Percentiles rank a stretch among this genome's conserved stretches.
Conservation (phyloP, 2,329 filamentous ascomycete species). For the Blumeriella jaapii region DNA sequence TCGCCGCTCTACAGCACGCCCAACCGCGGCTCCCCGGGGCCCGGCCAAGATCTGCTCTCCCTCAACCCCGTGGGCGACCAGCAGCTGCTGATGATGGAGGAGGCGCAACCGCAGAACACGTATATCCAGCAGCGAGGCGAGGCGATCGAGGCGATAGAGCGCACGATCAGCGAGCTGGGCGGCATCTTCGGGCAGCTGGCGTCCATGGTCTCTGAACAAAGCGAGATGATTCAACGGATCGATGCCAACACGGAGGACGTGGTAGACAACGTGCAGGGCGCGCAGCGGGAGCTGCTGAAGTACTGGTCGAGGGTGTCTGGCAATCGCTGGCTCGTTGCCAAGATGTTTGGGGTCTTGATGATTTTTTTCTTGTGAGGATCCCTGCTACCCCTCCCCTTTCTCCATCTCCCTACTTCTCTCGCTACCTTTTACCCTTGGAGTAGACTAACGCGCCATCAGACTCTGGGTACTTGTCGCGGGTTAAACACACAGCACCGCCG, state of each 20-base stretch:
- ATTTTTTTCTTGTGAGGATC: constrained; percentile 66
- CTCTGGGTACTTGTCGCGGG: constrained; percentile 24
- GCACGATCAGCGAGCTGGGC: constrained; percentile 86
- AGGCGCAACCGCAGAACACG: constrained; percentile 70
- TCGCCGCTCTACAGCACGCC: constrained; percentile 82
- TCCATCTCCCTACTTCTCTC: background rate
- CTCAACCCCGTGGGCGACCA: constrained; percentile 80
- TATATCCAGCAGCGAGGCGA: constrained; percentile 92
- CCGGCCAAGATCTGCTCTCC: constrained; percentile 61
- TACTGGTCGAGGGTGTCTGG: constrained; percentile 93
- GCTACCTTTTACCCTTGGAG: background rate
- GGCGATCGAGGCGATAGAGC: constrained; percentile 93
- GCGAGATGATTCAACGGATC: constrained; percentile 94
- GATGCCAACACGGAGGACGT: constrained; percentile 97
- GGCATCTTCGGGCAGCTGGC: constrained; percentile 89
- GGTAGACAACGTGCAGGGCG: constrained; percentile 95
- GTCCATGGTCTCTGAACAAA: constrained; percentile 94
- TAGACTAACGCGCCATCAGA: constrained; percentile 8
- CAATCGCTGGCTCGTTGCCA: constrained; percentile 89
- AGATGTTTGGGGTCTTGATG: constrained; percentile 85
- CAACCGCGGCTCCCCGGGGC: constrained; percentile 51
- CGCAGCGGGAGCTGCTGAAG: constrained; percentile 87
- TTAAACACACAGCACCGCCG: constrained; percentile 4
- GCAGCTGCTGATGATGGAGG: constrained; percentile 86
- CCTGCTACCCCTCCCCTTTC: constrained; percentile 13